phyloP scores from a whole-genome alignment of 2,329 filamentous ascomycete species.

The Trichoderma gracile region DNA sequence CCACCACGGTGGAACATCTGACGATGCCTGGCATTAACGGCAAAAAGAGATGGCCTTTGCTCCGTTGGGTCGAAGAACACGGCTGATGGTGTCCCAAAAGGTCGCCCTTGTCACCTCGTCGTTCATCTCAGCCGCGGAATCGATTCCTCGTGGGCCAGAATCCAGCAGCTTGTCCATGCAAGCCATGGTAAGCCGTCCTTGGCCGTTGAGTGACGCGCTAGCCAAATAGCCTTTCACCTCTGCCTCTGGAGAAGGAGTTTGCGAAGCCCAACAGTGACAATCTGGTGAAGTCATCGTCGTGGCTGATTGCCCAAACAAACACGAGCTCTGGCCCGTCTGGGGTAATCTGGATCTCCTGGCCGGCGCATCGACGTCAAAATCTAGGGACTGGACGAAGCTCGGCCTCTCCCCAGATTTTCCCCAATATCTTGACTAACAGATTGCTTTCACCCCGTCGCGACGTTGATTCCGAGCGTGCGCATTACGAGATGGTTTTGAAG shows the following conservation, averaged over 20 bases:
- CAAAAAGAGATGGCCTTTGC: not conserved
- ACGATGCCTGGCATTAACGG: not conserved
- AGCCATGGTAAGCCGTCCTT: slow-evolving; percentile 11
- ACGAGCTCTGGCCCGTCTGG: slow-evolving; percentile 12
- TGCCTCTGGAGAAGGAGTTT: not conserved
- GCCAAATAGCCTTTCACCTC: not conserved
- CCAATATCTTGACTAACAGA: slow-evolving; percentile 25
- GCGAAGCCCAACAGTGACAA: not conserved
- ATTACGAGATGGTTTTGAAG: slow-evolving; percentile 5
- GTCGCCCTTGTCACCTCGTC: not conserved
- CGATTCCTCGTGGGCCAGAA: not conserved
- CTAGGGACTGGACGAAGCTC: not conserved
- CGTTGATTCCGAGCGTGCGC: not conserved
- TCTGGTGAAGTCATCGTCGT: not conserved
- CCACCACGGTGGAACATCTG: not conserved
- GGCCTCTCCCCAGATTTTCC: slow-evolving; percentile 20
- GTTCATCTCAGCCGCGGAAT: slow-evolving; percentile 10
- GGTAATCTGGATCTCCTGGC: slow-evolving; percentile 8
- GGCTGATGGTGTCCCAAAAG: not conserved
- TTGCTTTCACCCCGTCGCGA: slow-evolving; percentile 16
- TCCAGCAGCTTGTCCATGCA: not conserved
- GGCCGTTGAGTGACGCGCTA: not conserved
- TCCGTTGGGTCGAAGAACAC: not conserved
- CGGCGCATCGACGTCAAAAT: not conserved
- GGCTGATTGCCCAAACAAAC: not conserved